Evolutionary conservation across 2,329 filamentous ascomycete species (phyloP), one percentile per base, ranked within the genome.

Genomic region (Cladosporium sp.): DNA sequence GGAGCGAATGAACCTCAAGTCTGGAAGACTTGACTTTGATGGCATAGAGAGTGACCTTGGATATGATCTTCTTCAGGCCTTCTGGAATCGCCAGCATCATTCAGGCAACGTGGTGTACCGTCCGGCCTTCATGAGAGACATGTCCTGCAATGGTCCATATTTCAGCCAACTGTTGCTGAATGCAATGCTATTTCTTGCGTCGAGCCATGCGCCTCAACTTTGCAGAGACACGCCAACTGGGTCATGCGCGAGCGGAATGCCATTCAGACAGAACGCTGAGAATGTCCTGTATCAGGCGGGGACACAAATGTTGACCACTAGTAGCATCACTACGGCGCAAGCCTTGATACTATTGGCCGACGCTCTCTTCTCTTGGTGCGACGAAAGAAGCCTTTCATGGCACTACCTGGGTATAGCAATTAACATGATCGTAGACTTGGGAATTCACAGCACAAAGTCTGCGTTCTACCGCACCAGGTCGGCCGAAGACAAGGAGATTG

Each of bases 101-200:
- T 70, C 74, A 5, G 69, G 70, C 47, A 55, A 75, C 1, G 65
- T 79, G 38, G 75, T 73, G 1, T 80, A 81, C 58, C 73, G 79
- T 0, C 74, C 78, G 0, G 73, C 70, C 0, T 78, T 81, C 43
- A 37, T 37, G 43, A 22, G 43, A 45, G 43, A 45, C 29, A 45
- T 45, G 77, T 77, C 77, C 41, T 72, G 73, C 40, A 64, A 69
- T 5, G 80, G 80, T 0, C 76, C 75, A 0, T 80, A 81, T 58
- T 83, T 80, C 54, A 81, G 79, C 0, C 75, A 79, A 40, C 65
- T 79, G 1, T 68, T 82, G 1, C 65, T 83, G 2, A 80, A 81
- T 54, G 78, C 79, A 1, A 75, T 83, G 1, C 71, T 76, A 45
- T 45, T 45, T n/a, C 29, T 17, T 8, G 43, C 18, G 4, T 22